Conservation (phyloP, 306 rosid genomes). For the Cucurbita pepo region DNA sequence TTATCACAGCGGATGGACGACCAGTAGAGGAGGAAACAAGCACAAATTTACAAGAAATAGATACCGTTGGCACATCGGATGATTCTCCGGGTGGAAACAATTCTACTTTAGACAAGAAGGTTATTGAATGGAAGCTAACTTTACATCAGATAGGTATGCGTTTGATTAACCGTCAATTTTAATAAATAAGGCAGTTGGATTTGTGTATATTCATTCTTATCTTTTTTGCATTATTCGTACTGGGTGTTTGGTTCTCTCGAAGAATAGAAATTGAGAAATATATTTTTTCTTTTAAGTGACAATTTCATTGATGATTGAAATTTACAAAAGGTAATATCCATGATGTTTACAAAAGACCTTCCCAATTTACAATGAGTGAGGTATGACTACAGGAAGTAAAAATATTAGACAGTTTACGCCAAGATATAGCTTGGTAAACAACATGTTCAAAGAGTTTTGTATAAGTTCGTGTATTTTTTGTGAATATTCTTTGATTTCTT, state of each 20-base stretch:
- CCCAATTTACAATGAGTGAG: no score
- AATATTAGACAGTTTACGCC: no score
- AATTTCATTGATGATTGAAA: no score
- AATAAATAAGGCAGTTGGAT: not conserved
- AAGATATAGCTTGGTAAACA: no score
- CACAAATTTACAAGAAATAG: not conserved
- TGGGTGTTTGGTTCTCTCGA: not conserved
- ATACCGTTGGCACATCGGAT: not conserved
- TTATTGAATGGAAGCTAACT: slow-evolving; percentile 58
- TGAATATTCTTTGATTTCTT: no score
- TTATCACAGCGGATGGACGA: slow-evolving; percentile 34
- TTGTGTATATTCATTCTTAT: not conserved
- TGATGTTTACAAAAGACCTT: no score
- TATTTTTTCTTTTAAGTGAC: no score
- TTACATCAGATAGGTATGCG: slow-evolving; percentile 78
- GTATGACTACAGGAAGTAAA: no score
- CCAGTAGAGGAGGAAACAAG: slow-evolving; percentile 26
- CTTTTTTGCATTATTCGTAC: not conserved
- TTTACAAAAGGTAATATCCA: no score
- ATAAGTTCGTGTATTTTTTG: no score
- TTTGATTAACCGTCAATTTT: slow-evolving; percentile 1
- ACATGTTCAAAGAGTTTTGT: no score
- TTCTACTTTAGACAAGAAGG: slow-evolving; percentile 38
- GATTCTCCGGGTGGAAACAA: slow-evolving; percentile 6
- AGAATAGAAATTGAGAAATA: not conserved